phyloP scores from a whole-genome alignment of 371 early-diverging fungal species.

The Mycotypha africana region DNA sequence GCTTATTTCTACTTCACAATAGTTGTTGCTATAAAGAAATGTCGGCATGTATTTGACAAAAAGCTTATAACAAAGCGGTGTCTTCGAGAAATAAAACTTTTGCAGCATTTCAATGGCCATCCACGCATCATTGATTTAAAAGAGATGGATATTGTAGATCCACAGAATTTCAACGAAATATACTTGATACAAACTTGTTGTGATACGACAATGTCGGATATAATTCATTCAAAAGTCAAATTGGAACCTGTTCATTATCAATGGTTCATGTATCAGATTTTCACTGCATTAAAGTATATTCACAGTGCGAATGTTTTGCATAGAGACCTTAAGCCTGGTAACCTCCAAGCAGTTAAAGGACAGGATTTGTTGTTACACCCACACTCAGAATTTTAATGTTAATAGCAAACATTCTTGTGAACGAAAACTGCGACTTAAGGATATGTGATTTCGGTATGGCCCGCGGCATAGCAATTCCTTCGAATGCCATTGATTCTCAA shows the following conservation, averaged over 20 bases:
- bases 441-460: conserved; percentile 54
- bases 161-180: conserved; percentile 65
- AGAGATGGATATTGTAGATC: conserved; percentile 67
- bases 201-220: conserved; percentile 91
- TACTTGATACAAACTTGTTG: conserved; percentile 66
- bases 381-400: not conserved
- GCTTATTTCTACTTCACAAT: too few species aligned
- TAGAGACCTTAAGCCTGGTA: conserved; percentile 83
- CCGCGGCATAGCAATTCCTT: conserved; percentile 24
- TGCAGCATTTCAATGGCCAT: conserved; percentile 74
- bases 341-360: not conserved
- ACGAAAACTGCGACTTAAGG: conserved; percentile 78
- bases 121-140: conserved; percentile 70
- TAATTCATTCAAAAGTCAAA: conserved; percentile 79
- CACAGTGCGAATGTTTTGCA: conserved; percentile 88
- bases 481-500: conserved; percentile 16
- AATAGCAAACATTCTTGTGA: conserved; percentile 81
- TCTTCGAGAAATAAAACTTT: conserved; percentile 70
- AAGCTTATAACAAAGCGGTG: conserved; percentile 68
- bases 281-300: conserved; percentile 85
- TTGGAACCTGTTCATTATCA: conserved; percentile 87
- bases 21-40: conserved; percentile 77
- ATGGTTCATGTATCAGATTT: conserved; percentile 90
- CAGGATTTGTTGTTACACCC: too few species aligned
- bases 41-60: conserved; percentile 65